Conservation (phyloP, 1,284 basidiomycete species). For the Apiotrichum brassicae region DNA sequence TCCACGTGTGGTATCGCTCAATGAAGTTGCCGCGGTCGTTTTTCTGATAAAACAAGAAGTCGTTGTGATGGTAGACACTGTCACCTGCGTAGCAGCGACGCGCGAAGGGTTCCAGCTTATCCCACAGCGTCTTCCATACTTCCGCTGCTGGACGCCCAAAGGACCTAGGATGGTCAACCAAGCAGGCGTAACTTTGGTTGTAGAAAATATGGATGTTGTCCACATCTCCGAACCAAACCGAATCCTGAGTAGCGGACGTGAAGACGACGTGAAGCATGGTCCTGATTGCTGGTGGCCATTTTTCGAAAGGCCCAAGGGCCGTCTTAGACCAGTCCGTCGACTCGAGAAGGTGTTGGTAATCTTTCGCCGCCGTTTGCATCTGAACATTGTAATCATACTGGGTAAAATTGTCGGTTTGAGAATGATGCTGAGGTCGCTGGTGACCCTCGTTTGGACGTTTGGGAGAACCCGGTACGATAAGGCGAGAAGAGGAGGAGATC, state of each 20-base stretch:
- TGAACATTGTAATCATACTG: background rate
- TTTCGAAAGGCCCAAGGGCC: conserved; percentile 22
- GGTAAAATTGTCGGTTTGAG: background rate
- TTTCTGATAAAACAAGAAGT: conserved; percentile 22
- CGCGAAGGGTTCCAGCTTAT: conserved; percentile 19
- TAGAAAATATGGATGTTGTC: conserved; percentile 30
- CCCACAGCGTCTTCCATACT: conserved; percentile 29
- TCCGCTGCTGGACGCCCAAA: conserved; percentile 27
- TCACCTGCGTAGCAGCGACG: conserved; percentile 19
- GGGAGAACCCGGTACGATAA: too few species aligned
- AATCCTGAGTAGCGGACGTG: conserved; percentile 13
- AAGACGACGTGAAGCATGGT: conserved; percentile 27
- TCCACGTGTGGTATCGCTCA: conserved; percentile 36
- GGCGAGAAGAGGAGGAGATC: too few species aligned
- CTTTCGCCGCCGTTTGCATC: conserved; percentile 10
- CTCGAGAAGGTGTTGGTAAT: conserved; percentile 22
- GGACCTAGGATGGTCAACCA: conserved; percentile 27
- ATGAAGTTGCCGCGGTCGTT: conserved; percentile 17
- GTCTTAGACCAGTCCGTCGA: conserved; percentile 30
- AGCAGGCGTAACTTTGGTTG: background rate
- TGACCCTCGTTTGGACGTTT: too few species aligned
- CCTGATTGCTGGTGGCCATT: conserved; percentile 25
- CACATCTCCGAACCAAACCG: conserved; percentile 26
- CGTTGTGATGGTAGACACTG: conserved; percentile 21
- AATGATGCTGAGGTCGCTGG: too few species aligned